These are phyloP conservation scores for Leucogyrophana mollusca DNA, from an alignment of 768 basidiomycete genomes.

Conservation along the genomic window DNA sequence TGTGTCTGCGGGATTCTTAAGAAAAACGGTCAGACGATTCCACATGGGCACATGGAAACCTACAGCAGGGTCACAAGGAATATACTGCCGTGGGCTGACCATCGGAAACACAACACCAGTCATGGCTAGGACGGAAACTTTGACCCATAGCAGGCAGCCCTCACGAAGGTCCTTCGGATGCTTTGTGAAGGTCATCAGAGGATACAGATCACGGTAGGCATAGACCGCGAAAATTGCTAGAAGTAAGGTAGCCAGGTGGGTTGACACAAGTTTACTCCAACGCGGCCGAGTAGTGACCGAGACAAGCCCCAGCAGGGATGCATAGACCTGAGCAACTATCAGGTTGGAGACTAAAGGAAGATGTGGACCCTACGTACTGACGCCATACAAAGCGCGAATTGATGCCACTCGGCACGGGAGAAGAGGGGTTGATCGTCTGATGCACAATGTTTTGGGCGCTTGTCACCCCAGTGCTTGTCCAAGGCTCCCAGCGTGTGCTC, in stretches of 20 bases:
- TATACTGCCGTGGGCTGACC: slow-evolving; percentile 53
- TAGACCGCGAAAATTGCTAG: slow-evolving; percentile 47
- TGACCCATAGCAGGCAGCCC: slow-evolving; percentile 52
- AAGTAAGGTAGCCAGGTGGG: slow-evolving; percentile 49
- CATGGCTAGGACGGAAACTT: slow-evolving; percentile 43
- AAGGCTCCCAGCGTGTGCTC: not conserved
- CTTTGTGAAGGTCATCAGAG: slow-evolving; percentile 51
- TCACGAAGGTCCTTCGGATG: slow-evolving; percentile 46
- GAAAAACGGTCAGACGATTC: not conserved
- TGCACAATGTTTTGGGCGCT: no score
- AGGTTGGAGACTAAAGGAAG: not conserved
- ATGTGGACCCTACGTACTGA: slow-evolving; percentile 9
- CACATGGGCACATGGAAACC: not conserved
- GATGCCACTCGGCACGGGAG: slow-evolving; percentile 3
- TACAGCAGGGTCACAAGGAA: slow-evolving; percentile 48
- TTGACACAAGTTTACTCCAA: slow-evolving; percentile 24
- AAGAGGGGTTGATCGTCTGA: not conserved
- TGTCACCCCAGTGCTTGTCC: not conserved
- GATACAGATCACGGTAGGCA: slow-evolving; percentile 57
- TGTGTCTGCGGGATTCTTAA: slow-evolving; percentile 18
- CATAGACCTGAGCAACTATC: slow-evolving; percentile 35
- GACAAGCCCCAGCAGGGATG: slow-evolving; percentile 37
- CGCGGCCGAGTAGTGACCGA: slow-evolving; percentile 31
- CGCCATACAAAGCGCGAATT: slow-evolving; percentile 10
- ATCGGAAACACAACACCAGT: slow-evolving; percentile 52